Evolutionary conservation across 2,329 filamentous ascomycete genomes (phyloP).

Genomic region (Neonectria sp.): DNA sequence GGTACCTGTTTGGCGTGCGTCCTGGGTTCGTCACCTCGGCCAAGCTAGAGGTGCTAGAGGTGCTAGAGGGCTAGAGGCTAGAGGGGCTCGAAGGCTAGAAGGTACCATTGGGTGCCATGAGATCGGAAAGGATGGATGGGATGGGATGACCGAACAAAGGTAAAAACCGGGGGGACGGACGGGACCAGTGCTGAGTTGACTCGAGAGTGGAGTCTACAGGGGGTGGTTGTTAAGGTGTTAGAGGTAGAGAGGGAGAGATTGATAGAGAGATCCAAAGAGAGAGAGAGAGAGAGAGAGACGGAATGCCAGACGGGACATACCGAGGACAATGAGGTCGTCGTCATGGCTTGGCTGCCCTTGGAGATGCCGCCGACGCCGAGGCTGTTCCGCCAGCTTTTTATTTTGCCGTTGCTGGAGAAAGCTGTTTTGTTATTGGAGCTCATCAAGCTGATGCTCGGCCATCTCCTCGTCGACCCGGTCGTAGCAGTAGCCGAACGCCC

Average conservation of each 20-base stretch:
- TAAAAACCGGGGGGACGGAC: too few species aligned
- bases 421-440: not conserved
- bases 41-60: too few species aligned
- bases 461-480: not conserved
- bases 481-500: not conserved
- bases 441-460: not conserved
- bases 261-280: not conserved
- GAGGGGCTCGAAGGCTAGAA: conserved; percentile 16
- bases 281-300: not conserved
- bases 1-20: conserved; percentile 16
- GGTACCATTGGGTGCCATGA: conserved; percentile 19
- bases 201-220: not conserved
- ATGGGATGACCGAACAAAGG: conserved; percentile 10
- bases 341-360: conserved; percentile 17
- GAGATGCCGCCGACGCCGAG: conserved; percentile 15
- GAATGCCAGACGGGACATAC: conserved; percentile 12
- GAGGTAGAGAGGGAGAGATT: not conserved
- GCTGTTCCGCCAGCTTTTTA: not conserved
- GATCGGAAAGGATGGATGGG: conserved; percentile 20
- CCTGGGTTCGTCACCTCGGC: too few species aligned
- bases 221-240: not conserved
- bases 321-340: conserved; percentile 4
- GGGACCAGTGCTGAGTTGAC: not conserved
- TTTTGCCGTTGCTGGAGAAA: not conserved
- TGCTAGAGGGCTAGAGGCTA: too few species aligned